Evolutionary conservation across 202 grass and related monocot species (phyloP), one percentile per base, ranked within the genome.

Genomic region (Musa balbisiana): DNA sequence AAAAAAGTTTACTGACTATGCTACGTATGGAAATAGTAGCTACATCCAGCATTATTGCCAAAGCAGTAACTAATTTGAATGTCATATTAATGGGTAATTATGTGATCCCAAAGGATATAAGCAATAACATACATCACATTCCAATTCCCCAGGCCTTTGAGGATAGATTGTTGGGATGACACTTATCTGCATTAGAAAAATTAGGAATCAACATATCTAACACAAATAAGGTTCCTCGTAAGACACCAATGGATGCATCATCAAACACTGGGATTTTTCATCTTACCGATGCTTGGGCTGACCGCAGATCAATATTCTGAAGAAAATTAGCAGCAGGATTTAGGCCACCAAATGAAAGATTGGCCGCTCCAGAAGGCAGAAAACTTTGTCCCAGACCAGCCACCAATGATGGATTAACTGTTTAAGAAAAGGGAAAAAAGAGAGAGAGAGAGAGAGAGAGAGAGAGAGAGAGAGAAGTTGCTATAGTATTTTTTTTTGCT

Each of bases 91-190:
- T 27, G 14, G 9, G 9, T 56, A 55, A 1, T 58, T 27, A 74
- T 24, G 20, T 19, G 29, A 21, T 17, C 53, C 5, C 51, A 56
- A 33, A 73, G 76, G 64, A 80, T 11, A 6, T 11, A 79, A 76
- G 63, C 52, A 29, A 15, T 20, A 77, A 87, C 83, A 33, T 87
- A 99, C 96, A 90, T 99, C 96, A 70, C 96, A 99, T 73, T 90
- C 89, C 76, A 83, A 73, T 95, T 92, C 85, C 76, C 91, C 96
- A 21, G 89, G 91, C 62, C 91, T 90, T 80, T 92, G 96, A 76
- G 96, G 96, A 86, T 95, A 95, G 75, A 76, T 72, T 27, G 80
- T 80, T 77, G 83, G 72, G 75, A 60, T 66, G 63, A 73, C 78
- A 69, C 81, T 87, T 84, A 82, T 68, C 80, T 89, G 81, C 50